phyloP scores from a whole-genome alignment of 257 asterid genomes.

The Ocimum tenuiflorum region DNA sequence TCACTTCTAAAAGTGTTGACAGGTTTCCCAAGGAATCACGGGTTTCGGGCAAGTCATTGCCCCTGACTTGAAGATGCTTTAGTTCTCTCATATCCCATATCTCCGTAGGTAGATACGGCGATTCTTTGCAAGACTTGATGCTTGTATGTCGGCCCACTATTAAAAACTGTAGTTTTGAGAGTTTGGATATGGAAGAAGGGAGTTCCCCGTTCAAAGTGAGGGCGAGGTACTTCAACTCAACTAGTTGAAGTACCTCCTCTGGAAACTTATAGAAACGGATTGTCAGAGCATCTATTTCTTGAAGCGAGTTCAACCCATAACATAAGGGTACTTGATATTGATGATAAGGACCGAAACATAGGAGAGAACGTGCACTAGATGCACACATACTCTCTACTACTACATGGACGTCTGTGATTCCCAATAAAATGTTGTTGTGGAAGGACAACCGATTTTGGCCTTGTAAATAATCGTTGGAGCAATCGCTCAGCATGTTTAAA shows the following conservation, averaged over 20 bases:
- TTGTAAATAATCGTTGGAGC: background rate
- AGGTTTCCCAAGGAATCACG: too few species aligned
- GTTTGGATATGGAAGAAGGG: slow-evolving; percentile 15
- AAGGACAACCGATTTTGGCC: background rate
- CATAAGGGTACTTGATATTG: background rate
- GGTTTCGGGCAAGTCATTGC: too few species aligned
- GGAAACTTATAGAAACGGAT: background rate
- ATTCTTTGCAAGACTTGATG: too few species aligned
- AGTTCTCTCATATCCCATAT: too few species aligned
- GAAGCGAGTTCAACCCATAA: background rate
- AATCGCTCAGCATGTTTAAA: background rate
- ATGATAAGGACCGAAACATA: too few species aligned
- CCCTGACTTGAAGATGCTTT: too few species aligned
- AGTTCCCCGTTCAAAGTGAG: background rate
- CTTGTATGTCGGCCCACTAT: background rate
- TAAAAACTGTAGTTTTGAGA: slow-evolving; percentile 7
- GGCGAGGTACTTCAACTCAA: too few species aligned
- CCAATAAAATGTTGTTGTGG: background rate
- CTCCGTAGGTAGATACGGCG: too few species aligned
- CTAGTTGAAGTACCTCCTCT: background rate
- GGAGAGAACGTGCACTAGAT: too few species aligned
- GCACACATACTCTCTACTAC: too few species aligned
- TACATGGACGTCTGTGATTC: background rate
- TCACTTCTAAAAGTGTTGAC: too few species aligned
- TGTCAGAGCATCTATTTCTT: background rate